Base-by-base conservation (phyloP, 2,329 filamentous ascomycete genomes). In the Microdochium nivale region DNA sequence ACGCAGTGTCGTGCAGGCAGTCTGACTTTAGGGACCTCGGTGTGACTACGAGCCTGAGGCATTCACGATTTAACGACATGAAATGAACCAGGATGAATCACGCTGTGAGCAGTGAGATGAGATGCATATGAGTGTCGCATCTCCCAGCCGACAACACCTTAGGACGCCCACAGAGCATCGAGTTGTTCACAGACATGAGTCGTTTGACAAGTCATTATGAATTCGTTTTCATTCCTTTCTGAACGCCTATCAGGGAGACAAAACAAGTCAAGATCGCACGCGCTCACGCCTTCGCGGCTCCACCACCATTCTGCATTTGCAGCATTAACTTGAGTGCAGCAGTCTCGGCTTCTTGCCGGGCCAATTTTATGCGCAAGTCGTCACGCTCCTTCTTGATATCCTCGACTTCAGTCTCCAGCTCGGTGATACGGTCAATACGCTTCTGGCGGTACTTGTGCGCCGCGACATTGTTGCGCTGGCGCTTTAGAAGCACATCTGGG, bases 401-500 rank as follows among this genome's bases (percentile, higher is more conserved):
- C 47, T 75, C 76, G 43, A 88, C 68, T 21, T 79, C 76, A 9
- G 69, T 65, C 65, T 88, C 84, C 30, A 88, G 73, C 54, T 80
- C 77, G 25, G 68, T 69, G 64, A 87, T 79, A 55, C 83, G 80
- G 59, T 88, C 84, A 32, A 87, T 74, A 47, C 83, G 80, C 64
- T 85, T 86, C 64, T 88, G 84, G 25, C 85, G 80, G 62, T 87
- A 88, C 55, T 84, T 83, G 55, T 83, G 77, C 27, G 85, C 85
- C n/a, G 85, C 84, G 55, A 86, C 74, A 14, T 84, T 88, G 65
- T 88, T 88, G 55, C 80, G 78, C 55, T 80, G 78, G 25, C 85
- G 81, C 65, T 87, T 87, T 60, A 73, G 61, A 19, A 65, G 61
- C 4, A 64, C 65, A 13, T 65, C 61, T 1, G 61, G 55, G 52